Percentiles rank a stretch among this genome's conserved stretches.
These are phyloP conservation scores for Cryptococcus wingfieldii DNA, from an alignment of 1,284 basidiomycete genomes.

Conservation along the genomic window DNA sequence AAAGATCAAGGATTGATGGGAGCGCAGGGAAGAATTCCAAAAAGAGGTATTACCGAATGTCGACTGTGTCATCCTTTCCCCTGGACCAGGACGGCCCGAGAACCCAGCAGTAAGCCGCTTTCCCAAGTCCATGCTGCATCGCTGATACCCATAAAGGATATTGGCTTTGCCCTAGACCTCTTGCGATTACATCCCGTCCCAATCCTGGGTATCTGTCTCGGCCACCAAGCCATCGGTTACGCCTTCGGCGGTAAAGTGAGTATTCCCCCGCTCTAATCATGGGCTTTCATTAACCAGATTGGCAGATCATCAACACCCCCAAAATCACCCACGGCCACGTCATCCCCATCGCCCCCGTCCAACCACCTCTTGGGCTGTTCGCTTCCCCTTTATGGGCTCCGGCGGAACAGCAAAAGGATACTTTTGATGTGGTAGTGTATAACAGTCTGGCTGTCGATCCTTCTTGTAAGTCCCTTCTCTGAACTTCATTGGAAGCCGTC, in stretches of 20 bases:
- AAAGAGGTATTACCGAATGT: slow-evolving; percentile 37
- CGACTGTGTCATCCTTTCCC: slow-evolving; percentile 50
- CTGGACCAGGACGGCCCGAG: slow-evolving; percentile 48
- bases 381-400: slow-evolving; percentile 23
- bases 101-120: slow-evolving; percentile 30
- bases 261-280: slow-evolving; percentile 27
- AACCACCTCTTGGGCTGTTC: slow-evolving; percentile 30
- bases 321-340: slow-evolving; percentile 67
- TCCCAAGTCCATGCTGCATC: neutral
- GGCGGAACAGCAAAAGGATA: slow-evolving; percentile 14
- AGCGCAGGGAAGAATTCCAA: slow-evolving; percentile 40
- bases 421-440: slow-evolving; percentile 75
- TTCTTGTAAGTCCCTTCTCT: slow-evolving; percentile 20
- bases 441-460: slow-evolving; percentile 54
- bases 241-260: slow-evolving; percentile 63
- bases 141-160: slow-evolving; percentile 32
- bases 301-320: slow-evolving; percentile 46
- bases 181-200: slow-evolving; percentile 39
- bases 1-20: neutral
- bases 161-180: slow-evolving; percentile 46
- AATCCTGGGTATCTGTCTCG: slow-evolving; percentile 68
- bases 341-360: slow-evolving; percentile 54
- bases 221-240: slow-evolving; percentile 81
- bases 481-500: neutral
- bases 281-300: neutral